phyloP scores from a whole-genome alignment of 768 basidiomycete species.

The Tricholoma sp. region DNA sequence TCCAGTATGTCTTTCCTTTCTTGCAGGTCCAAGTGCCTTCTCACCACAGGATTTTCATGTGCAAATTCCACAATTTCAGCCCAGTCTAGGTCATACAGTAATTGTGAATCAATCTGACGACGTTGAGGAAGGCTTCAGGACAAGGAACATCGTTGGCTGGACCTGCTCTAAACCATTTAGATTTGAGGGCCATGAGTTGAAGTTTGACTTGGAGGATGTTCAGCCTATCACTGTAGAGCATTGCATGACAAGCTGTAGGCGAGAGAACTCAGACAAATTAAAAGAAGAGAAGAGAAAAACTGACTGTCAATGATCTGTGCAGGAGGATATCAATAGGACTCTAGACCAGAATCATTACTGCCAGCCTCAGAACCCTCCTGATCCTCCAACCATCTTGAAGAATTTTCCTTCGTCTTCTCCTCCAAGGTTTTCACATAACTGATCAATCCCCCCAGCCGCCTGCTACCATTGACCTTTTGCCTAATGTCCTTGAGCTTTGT shows the following conservation, averaged over 20 bases:
- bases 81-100: slow-evolving; percentile 91
- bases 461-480: slow-evolving; percentile 82
- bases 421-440: slow-evolving; percentile 80
- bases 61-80: slow-evolving; percentile 89
- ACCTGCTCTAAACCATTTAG: slow-evolving; percentile 82
- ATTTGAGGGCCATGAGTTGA: slow-evolving; percentile 80
- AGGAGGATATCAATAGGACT: slow-evolving; percentile 87
- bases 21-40: slow-evolving; percentile 87
- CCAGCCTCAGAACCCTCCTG: slow-evolving; percentile 25
- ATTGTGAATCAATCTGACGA: slow-evolving; percentile 92
- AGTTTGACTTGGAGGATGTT: slow-evolving; percentile 82
- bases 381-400: slow-evolving; percentile 41
- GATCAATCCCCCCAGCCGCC: slow-evolving; percentile 73
- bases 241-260: slow-evolving; percentile 79
- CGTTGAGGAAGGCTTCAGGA: slow-evolving; percentile 94
- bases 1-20: slow-evolving; percentile 97
- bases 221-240: slow-evolving; percentile 80
- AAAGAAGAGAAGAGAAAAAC: slow-evolving; percentile 16
- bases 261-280: slow-evolving; percentile 9
- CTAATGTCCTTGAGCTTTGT: slow-evolving; percentile 80
- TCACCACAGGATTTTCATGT: slow-evolving; percentile 88
- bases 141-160: slow-evolving; percentile 88
- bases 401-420: slow-evolving; percentile 65
- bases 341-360: slow-evolving; percentile 38
- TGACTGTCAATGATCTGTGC: slow-evolving; percentile 89